Conservation (phyloP, 257 asterid genomes). For the Solanum ossicruentum region DNA sequence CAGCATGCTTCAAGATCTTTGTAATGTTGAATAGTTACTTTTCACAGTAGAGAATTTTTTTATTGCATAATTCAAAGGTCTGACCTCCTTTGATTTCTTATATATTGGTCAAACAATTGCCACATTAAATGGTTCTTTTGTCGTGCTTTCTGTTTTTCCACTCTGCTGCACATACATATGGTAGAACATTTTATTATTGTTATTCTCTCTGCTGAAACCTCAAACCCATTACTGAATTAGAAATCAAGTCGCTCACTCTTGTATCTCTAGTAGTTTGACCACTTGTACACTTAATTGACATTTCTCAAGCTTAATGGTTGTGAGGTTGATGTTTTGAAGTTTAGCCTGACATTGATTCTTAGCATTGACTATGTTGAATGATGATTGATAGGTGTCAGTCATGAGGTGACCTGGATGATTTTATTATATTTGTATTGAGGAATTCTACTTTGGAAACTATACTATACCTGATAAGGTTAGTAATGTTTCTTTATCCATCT, state of each 20-base stretch:
- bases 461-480: background rate
- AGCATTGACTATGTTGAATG: background rate
- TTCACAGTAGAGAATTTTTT: background rate
- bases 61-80: background rate
- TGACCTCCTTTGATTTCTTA: background rate
- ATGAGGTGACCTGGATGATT: background rate
- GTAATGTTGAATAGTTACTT: background rate
- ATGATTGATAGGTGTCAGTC: background rate
- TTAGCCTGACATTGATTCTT: background rate
- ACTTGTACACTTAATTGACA: background rate
- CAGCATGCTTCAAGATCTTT: conserved; percentile 78
- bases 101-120: background rate
- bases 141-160: background rate
- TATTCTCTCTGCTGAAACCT: background rate
- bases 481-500: background rate
- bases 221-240: background rate
- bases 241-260: background rate
- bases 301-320: background rate
- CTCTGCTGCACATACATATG: background rate
- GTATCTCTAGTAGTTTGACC: background rate
- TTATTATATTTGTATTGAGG: background rate
- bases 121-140: background rate
- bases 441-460: background rate
- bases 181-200: background rate
- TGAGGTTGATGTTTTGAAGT: background rate